These are phyloP conservation scores for Leishmania aethiopica DNA, from an alignment of 208 protist genomes.

Conservation along the genomic window DNA sequence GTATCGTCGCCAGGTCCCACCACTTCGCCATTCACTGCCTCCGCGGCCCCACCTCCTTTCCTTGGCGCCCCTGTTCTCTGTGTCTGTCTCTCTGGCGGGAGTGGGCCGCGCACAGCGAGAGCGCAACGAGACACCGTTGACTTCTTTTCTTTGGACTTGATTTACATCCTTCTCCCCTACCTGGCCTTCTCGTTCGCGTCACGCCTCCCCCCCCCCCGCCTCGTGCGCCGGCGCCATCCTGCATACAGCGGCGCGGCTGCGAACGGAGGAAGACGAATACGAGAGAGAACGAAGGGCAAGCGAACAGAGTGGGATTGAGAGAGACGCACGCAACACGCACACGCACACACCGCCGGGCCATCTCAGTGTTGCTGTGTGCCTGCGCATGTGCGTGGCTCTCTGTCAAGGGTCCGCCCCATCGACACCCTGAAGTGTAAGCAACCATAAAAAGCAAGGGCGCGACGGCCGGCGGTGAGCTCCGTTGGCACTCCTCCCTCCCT, in stretches of 20 bases:
- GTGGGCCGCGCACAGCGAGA: background rate
- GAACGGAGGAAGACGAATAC: background rate
- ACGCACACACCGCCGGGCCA: background rate
- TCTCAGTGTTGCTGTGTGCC: background rate
- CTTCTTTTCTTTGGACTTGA: no score
- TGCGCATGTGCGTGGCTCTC: background rate
- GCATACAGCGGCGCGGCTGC: background rate
- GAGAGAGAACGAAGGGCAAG: background rate
- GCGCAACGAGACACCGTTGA: background rate
- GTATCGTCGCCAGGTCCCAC: background rate
- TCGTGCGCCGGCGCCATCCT: background rate
- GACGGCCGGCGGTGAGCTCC: background rate
- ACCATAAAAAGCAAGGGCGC: background rate
- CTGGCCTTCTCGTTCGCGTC: no score
- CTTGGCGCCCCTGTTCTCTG: background rate
- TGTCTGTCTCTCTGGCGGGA: background rate
- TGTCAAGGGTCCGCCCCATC: background rate
- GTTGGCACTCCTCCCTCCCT: background rate
- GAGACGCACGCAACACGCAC: no score
- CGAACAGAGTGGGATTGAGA: no score
- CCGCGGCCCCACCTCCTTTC: background rate
- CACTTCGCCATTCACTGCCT: background rate
- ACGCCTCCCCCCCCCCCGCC: no score
- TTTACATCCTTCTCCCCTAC: no score
- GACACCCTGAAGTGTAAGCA: background rate